These are phyloP conservation scores for Ophiobolus disseminans DNA, from an alignment of 2,329 filamentous ascomycete genomes.

Conservation along the genomic window DNA sequence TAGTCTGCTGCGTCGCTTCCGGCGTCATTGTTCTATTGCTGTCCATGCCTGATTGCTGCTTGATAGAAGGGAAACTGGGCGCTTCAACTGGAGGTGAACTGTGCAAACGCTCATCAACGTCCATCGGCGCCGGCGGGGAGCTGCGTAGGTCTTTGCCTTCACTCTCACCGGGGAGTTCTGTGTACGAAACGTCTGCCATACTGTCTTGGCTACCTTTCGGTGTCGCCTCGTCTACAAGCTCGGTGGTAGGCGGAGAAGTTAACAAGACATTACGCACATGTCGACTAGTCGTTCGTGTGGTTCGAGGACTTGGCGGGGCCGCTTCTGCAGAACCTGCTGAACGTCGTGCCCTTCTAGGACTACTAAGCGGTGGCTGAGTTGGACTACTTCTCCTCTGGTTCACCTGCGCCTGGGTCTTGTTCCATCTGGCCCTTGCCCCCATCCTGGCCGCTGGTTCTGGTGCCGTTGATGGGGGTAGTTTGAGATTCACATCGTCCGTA, in stretches of 20 bases:
- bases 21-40: constrained; percentile 35
- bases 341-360: constrained; percentile 10
- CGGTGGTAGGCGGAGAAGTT: constrained; percentile 1
- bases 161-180: constrained; percentile 10
- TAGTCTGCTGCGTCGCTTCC: constrained; percentile 35
- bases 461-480: constrained; percentile 11
- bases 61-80: not conserved
- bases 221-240: constrained; percentile 6
- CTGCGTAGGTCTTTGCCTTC: constrained; percentile 17
- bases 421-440: constrained; percentile 4
- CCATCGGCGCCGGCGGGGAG: constrained; percentile 14
- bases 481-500: constrained; percentile 2
- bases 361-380: constrained; percentile 6
- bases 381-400: constrained; percentile 8
- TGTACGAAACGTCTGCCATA: constrained; percentile 8
- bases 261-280: constrained; percentile 15
- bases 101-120: constrained; percentile 8
- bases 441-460: constrained; percentile 6
- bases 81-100: constrained; percentile 17
- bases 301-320: constrained; percentile 18
- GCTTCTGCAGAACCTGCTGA: constrained; percentile 9
- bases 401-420: constrained; percentile 4
- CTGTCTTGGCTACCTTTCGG: constrained; percentile 7
- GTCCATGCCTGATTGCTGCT: constrained; percentile 15
- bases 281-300: constrained; percentile 19